Evolutionary conservation across 148 eudicot species (phyloP), one percentile per base, ranked within the genome.

Genomic region (Bassia scoparia): DNA sequence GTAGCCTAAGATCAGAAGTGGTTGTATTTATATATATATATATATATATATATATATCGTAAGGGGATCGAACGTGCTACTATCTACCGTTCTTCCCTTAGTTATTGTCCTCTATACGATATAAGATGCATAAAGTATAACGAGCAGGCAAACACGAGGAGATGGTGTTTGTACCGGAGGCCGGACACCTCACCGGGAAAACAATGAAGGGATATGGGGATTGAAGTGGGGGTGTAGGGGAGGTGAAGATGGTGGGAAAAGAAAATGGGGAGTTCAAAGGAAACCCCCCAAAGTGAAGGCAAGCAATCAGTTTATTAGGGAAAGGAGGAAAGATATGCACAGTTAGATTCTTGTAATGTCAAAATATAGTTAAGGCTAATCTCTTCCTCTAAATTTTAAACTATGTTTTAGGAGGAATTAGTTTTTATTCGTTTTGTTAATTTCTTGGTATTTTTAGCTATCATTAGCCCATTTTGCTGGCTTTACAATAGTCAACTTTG

Each of bases 201-300:
- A 70, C 38, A 52, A 31, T 31, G 61, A 23, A 4, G 61, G 30
- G 53, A 21, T 8, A 16, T 15, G 31, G 38, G 21, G 20, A 15
- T 7, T 1, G 50, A 13, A 31, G 50, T 31, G 63, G 68, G 63
- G 17, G 46, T 7, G 12, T 41, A 14, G 29, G 63, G 65, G 63
- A 46, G 56, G 38, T 50, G 73, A 24, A 12, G 26, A 26, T 27
- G 30, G 31, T 63, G 71, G 43, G 70, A 62, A 63, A 64, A 61
- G 68, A 74, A 62, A 63, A 64, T 67, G 68, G 81, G 67, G 76
- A 78, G n/a, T 71, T 80, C 77, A 76, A 80, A 75, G 49, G 73
- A 80, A 74, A 77, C 72, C 75, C 77, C 77, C 78, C 58, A 68
- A 81, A 67, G 74, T 56, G 84, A 54, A 75, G 76, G 68, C 26